Evolutionary conservation across 495 filamentous ascomycete genomes (phyloP).

Genomic region (Tuber melanosporum): DNA sequence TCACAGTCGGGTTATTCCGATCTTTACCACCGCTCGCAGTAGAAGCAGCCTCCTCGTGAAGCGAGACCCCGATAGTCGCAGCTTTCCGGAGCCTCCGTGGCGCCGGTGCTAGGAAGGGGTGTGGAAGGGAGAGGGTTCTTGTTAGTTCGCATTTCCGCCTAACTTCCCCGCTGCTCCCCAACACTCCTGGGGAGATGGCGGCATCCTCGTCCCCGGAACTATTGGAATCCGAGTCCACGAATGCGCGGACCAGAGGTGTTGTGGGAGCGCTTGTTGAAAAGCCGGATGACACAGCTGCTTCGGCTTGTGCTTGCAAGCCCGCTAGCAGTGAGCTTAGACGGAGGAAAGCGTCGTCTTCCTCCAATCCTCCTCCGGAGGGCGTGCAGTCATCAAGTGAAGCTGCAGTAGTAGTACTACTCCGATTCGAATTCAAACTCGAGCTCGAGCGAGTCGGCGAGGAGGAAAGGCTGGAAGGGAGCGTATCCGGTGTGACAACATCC

Average conservation of each 20-base stretch:
- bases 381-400: not conserved
- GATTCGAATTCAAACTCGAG: slow-evolving; percentile 4
- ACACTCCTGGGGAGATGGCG: not conserved
- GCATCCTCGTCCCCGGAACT: not conserved
- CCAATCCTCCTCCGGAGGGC: slow-evolving; percentile 13
- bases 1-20: not conserved
- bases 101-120: slow-evolving; percentile 1
- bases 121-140: not conserved
- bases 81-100: not conserved
- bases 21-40: not conserved
- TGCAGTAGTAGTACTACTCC: not conserved
- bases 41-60: not conserved
- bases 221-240: slow-evolving; percentile 10
- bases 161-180: not conserved
- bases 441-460: not conserved
- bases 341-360: slow-evolving; percentile 38
- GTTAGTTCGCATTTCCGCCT: not conserved
- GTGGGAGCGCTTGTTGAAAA: slow-evolving; percentile 13
- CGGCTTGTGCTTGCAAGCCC: slow-evolving; percentile 38
- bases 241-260: slow-evolving; percentile 12
- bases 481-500: slow-evolving; percentile 35
- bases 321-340: slow-evolving; percentile 39
- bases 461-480: slow-evolving; percentile 17
- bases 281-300: slow-evolving; percentile 35
- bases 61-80: not conserved